Percentiles rank a stretch among this genome's conserved stretches.
Conservation (phyloP, 768 basidiomycete genomes). For the Suillus variegatus region DNA sequence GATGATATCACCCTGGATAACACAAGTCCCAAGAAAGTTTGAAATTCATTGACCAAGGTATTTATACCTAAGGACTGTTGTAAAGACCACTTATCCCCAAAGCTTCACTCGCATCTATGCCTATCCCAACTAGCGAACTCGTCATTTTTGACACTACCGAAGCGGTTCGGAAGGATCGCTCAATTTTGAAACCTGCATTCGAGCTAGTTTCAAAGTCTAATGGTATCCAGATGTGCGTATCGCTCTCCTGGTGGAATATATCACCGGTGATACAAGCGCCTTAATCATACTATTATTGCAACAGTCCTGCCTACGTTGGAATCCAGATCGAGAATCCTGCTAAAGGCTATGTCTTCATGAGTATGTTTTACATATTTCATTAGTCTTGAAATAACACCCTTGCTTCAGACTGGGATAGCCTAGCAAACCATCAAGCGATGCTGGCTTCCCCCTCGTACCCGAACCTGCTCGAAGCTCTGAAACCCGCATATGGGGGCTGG, state of each 20-base stretch:
- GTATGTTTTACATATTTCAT: slow-evolving; percentile 11
- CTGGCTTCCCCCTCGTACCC: slow-evolving; percentile 8
- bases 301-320: slow-evolving; percentile 24
- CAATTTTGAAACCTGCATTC: slow-evolving; percentile 8
- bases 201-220: slow-evolving; percentile 11
- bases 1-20: background rate
- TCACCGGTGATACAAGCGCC: background rate
- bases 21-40: background rate
- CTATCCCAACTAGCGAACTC: slow-evolving; percentile 23
- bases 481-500: slow-evolving; percentile 10
- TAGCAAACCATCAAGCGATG: slow-evolving; percentile 20
- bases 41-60: background rate
- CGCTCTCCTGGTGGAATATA: background rate
- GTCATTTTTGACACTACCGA: slow-evolving; percentile 20
- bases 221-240: slow-evolving; percentile 18
- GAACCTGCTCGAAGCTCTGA: slow-evolving; percentile 10
- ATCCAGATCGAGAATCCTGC: slow-evolving; percentile 19
- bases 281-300: background rate
- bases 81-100: background rate
- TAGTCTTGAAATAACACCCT: background rate
- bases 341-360: slow-evolving; percentile 19
- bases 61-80: background rate
- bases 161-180: slow-evolving; percentile 11
- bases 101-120: slow-evolving; percentile 6
- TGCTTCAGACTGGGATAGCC: slow-evolving; percentile 29